Base-by-base conservation (phyloP, 2,329 filamentous ascomycete species). In the Aspergillus clavatus region DNA sequence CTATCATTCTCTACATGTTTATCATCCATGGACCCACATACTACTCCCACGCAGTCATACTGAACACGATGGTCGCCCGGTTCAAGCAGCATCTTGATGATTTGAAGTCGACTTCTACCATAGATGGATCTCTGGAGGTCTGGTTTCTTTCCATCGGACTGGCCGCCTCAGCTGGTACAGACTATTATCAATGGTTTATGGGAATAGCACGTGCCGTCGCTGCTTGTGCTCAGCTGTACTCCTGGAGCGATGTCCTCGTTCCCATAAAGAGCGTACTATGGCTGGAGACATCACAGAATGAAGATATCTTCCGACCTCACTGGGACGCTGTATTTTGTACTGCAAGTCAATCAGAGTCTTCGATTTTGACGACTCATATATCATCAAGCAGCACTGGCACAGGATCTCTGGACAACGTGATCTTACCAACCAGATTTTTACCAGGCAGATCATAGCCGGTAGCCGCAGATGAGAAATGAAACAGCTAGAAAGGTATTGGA, bases 1-100 rank as follows among this genome's bases (percentile, higher is more conserved):
- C 69, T 3, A 62, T 72, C 1, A 57, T 72, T 0, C 66, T 79
- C 0, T 79, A 77, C 60, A 75, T 80, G 72, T 69, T 81, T 14
- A 68, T 70, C 31, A 63, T 76, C 0, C 78, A 80, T 8, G 78
- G 77, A 0, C 72, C 77, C 22, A 78, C 77, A 7, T 81, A 80
- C 52, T 81, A 77, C 48, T 74, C 77, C 1, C 77, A 80, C 47
- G 66, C 61, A 0, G 65, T 62, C 7, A 62, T 78, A 8, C 47
- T 67, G 3, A 63, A 66, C 37, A 58, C 50, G 0, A 60, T 74
- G 1, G 50, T 72, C 10, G 22, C 45, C 2, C 61, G 54, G 16
- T 58, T 76, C 11, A 61, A 56, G 18, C 23, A 46, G 1, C 49
- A 67, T 21, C 57, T 76, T 4, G 48, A 57, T 10, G 8, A 40